Conservation (phyloP, 768 basidiomycete genomes). For the Suillus placidus region DNA sequence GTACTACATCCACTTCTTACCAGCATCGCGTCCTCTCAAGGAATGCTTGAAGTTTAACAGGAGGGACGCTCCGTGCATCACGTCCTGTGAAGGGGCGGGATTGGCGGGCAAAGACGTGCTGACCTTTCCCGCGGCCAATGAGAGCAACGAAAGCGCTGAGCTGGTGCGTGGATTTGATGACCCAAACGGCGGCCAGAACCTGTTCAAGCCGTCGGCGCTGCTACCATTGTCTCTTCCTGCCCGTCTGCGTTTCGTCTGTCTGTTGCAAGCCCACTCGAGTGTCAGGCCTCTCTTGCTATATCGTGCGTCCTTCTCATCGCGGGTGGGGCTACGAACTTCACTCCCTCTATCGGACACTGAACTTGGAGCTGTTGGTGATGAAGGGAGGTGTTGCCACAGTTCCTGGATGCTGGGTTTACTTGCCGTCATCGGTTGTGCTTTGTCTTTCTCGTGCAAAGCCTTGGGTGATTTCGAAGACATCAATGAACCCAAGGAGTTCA, state of each 20-base stretch:
- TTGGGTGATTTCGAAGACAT: constrained; percentile 13
- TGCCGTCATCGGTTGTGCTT: not conserved
- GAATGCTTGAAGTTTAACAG: constrained; percentile 34
- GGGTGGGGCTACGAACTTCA: not conserved
- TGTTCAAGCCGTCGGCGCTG: not conserved
- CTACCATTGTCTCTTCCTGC: constrained; percentile 15
- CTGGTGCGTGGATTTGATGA: constrained; percentile 19
- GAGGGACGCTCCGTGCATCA: constrained; percentile 31
- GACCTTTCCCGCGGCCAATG: constrained; percentile 23
- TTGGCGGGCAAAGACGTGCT: constrained; percentile 5
- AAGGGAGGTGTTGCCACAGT: constrained; percentile 14
- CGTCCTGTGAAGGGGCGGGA: constrained; percentile 20
- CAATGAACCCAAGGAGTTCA: constrained; percentile 21
- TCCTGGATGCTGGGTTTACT: not conserved
- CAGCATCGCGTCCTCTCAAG: constrained; percentile 13
- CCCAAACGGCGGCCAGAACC: not conserved
- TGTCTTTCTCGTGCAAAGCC: not conserved
- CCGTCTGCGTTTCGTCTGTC: constrained; percentile 40
- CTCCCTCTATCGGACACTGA: not conserved
- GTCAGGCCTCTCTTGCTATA: constrained; percentile 32
- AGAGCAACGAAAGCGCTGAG: constrained; percentile 35
- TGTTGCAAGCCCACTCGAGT: constrained; percentile 51
- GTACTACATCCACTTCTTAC: not conserved
- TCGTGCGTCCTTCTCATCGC: constrained; percentile 8
- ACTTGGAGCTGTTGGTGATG: constrained; percentile 10